These are phyloP conservation scores for Rutstroemia sp. DNA, from an alignment of 2,329 filamentous ascomycete genomes.

Conservation along the genomic window DNA sequence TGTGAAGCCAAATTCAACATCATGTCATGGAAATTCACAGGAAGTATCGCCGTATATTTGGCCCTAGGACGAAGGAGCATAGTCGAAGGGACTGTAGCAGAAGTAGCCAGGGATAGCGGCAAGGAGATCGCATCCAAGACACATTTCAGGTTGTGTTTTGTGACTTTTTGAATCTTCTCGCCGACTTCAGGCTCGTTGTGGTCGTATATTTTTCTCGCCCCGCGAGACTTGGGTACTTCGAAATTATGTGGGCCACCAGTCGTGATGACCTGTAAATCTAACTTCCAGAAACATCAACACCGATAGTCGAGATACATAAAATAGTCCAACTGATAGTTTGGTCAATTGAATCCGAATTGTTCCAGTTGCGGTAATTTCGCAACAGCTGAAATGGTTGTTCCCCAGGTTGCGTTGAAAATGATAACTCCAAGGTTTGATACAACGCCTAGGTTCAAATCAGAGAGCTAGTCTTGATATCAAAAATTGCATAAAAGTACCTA, in stretches of 20 bases:
- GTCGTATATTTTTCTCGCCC: slow-evolving; percentile 36
- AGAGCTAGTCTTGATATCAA: not conserved
- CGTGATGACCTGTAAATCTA: slow-evolving; percentile 24
- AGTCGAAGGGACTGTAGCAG: slow-evolving; percentile 5
- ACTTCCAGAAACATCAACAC: not conserved
- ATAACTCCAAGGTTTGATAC: slow-evolving; percentile 24
- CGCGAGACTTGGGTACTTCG: slow-evolving; percentile 31
- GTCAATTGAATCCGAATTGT: slow-evolving; percentile 30
- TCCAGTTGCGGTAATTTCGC: slow-evolving; percentile 22
- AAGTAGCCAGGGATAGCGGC: not conserved
- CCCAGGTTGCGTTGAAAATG: slow-evolving; percentile 5
- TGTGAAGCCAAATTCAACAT: no score
- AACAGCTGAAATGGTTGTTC: slow-evolving; percentile 23
- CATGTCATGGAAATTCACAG: no score
- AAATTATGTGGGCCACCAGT: slow-evolving; percentile 33
- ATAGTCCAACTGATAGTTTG: slow-evolving; percentile 30
- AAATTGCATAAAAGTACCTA: slow-evolving; percentile 7
- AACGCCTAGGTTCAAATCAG: not conserved
- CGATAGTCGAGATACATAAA: not conserved
- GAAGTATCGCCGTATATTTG: not conserved
- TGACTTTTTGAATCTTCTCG: slow-evolving; percentile 37
- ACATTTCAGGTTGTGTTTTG: slow-evolving; percentile 35
- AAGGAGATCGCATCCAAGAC: slow-evolving; percentile 39
- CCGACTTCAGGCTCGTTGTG: slow-evolving; percentile 35
- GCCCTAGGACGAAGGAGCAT: not conserved